Base-by-base conservation (phyloP, 768 basidiomycete genomes). In the Kwoniella botswanensis region DNA sequence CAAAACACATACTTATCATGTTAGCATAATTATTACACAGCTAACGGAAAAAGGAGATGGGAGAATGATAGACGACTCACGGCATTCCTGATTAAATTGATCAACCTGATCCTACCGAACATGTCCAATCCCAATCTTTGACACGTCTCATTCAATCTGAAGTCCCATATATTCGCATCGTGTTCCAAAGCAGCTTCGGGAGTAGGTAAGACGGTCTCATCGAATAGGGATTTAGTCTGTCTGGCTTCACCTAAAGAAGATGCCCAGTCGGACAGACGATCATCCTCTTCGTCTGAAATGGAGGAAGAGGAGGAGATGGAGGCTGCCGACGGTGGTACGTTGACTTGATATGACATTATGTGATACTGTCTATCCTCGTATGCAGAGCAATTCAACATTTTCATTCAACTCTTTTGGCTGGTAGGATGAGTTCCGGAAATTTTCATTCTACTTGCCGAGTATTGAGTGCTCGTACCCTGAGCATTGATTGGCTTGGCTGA, bases 81-180 rank as follows among this genome's bases (percentile, higher is more conserved):
- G 72, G 78, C 74, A 42, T 70, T 91, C 68, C 94, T 86, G 78
- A 96, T 93, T 83, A 88, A 92, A 82, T 97, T 97, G 84, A 97
- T 89, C 62, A 97, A 84, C 59, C 92, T 88, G 75, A 93, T 90
- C 21, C 91, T 87, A 66, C 88, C 88, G 83, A 93, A 90, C 72
- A 90, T 88, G 81, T 96, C 94, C 50, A 95, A 85, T 0, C 67
- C 73, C 29, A 76, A 41, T 12, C 61, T 65, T 52, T 66, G 61
- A 22, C 63, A 70, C 4, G 67, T 63, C 18, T 71, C 59, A 42
- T 67, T 62, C 22, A 83, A 54, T 35, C 72, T 68, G 57, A 72
- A 78, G 11, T 74, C 71, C 52, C 75, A 68, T 7, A 55, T 59
- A 10, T 65, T 52, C 18, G 46, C 42, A 74, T 82, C 82, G 55